Evolutionary conservation across 2,329 filamentous ascomycete genomes (phyloP).

Genomic region (Xylaria sp.): DNA sequence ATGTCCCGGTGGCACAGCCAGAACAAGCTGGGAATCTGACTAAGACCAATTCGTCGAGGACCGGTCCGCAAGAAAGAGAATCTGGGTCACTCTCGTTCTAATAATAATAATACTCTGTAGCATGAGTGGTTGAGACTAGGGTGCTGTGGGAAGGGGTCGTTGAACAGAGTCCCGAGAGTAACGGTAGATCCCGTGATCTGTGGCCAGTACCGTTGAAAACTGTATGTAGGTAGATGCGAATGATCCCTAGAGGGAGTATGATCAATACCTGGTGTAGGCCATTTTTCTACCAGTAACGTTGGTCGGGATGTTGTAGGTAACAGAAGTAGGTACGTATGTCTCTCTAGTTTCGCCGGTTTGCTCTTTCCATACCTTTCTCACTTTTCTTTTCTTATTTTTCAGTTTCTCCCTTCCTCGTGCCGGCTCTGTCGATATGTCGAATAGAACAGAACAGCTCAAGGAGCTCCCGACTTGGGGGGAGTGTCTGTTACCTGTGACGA

Average conservation of each 20-base stretch:
- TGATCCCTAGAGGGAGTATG: neutral
- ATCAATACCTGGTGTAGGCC: neutral
- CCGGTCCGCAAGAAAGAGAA: slow-evolving; percentile 7
- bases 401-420: neutral
- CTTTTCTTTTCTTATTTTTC: neutral
- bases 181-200: slow-evolving; percentile 18
- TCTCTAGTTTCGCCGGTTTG: neutral
- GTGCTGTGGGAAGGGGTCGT: slow-evolving; percentile 14
- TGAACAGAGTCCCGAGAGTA: slow-evolving; percentile 7
- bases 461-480: slow-evolving; percentile 12
- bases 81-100: slow-evolving; percentile 21
- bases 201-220: slow-evolving; percentile 17
- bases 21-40: slow-evolving; percentile 30
- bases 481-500: slow-evolving; percentile 18
- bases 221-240: slow-evolving; percentile 11
- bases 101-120: slow-evolving; percentile 29
- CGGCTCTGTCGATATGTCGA: slow-evolving; percentile 23
- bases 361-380: neutral
- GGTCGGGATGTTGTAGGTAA: neutral
- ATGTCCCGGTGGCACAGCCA: slow-evolving; percentile 28
- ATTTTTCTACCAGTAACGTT: neutral
- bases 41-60: slow-evolving; percentile 32
- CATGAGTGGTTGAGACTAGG: slow-evolving; percentile 15
- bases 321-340: slow-evolving; percentile 2
- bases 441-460: slow-evolving; percentile 13